Evolutionary conservation across 176 grass and related monocot genomes (phyloP).

Genomic region (Pharus latifolius): DNA sequence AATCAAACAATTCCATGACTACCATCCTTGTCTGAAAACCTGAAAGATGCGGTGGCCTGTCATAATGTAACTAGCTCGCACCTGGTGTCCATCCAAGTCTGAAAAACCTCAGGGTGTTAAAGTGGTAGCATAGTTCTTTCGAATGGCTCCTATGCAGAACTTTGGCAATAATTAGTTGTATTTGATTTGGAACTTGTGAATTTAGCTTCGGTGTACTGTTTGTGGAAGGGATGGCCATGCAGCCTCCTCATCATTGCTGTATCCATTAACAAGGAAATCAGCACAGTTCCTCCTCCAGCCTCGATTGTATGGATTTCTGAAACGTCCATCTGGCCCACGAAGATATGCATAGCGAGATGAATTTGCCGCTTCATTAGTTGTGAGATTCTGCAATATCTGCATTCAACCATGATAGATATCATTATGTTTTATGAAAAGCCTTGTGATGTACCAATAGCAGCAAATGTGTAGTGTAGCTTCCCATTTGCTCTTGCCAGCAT

Average conservation of each 20-base stretch:
- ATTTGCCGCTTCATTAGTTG: conserved; percentile 82
- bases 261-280: conserved; percentile 62
- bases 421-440: conserved; percentile 5
- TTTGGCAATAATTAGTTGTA: not conserved
- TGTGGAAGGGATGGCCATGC: conserved; percentile 88
- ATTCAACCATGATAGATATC: not conserved
- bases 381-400: conserved; percentile 79
- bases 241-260: conserved; percentile 60
- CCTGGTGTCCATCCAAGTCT: not conserved
- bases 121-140: not conserved
- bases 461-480: not conserved
- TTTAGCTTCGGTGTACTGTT: conserved; percentile 27
- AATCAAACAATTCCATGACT: not conserved
- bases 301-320: conserved; percentile 83
- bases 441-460: not conserved
- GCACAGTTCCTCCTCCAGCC: conserved; percentile 60
- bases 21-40: not conserved
- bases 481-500: not conserved
- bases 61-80: not conserved
- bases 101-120: not conserved
- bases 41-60: not conserved
- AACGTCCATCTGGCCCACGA: conserved; percentile 60
- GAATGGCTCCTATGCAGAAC: not conserved
- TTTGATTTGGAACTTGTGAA: not conserved
- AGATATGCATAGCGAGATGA: conserved; percentile 73